Evolutionary conservation across 2,329 filamentous ascomycete species (phyloP), one percentile per base, ranked within the genome.

Genomic region (Ceratocystis destructans): DNA sequence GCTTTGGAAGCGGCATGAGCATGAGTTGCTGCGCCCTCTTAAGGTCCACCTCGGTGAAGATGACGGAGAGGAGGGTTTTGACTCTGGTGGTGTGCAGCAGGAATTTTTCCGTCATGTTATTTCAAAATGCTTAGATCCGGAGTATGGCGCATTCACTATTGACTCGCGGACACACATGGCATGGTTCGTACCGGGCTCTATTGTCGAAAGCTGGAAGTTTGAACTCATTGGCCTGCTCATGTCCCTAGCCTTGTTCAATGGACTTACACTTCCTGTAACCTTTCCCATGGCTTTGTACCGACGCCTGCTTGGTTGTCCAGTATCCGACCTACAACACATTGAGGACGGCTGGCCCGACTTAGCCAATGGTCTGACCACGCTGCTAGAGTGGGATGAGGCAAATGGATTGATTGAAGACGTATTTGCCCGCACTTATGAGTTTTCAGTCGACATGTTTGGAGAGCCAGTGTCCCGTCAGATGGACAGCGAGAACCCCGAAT

Each of bases 51-150:
- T 97, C 67, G 91, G 91, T 2, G 87, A 90, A 72, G 86, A 90
- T 44, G 80, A 81, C 64, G 90, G 90, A 37, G 94, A 97, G 74
- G 87, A 95, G 73, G 94, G 94, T 0, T 84, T 95, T 44, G 94
- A 99, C 74, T 90, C 93, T 62, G 94, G 94, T 55, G 94, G 94
- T 69, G 92, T 99, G 0, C 93, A 96, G 71, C 92, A 96, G 73
- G 94, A 99, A 70, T 97, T 96, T 73, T 97, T 99, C 77, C 85
- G 90, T 17, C 77, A 96, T 33, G 85, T 89, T 20, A 86, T 96
- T 70, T 84, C 84, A 0, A 87, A 96, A 72, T 89, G 88, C 2
- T 81, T 97, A 59, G 81, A 90, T 71, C 87, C 90, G 3, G 82
- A 86, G 55, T 90, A 88, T 71, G 91, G 88, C 1, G 84, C 88